Conservation (phyloP, 139 green algal species). For the Mesotaenium endlicherianum region DNA sequence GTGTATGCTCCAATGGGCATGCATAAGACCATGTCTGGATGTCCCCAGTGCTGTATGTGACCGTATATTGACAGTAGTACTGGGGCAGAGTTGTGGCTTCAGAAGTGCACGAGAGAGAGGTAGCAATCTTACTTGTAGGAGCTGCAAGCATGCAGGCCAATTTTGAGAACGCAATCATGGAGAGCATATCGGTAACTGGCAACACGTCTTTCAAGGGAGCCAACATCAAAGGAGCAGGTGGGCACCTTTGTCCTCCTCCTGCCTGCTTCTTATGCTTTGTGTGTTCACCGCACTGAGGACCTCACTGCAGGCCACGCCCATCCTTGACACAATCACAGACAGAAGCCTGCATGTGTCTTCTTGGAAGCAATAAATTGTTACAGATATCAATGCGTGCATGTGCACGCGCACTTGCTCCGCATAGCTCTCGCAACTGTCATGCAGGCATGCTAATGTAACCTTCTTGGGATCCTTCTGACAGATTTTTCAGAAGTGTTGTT, state of each 20-base stretch:
- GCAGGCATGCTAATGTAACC: not conserved
- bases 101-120: no score
- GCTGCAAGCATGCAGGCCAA: conserved; percentile 41
- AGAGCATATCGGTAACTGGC: conserved; percentile 38
- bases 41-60: no score
- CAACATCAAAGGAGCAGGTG: conserved; percentile 42
- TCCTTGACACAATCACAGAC: not conserved
- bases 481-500: conserved; percentile 52
- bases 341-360: not conserved
- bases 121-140: no score
- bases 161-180: conserved; percentile 50
- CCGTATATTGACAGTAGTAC: no score
- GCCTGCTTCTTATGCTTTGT: not conserved
- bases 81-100: no score
- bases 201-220: conserved; percentile 51
- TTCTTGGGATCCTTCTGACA: conserved; percentile 15
- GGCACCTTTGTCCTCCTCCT: not conserved
- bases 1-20: no score
- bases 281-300: not conserved
- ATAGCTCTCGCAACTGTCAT: no score
- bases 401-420: not conserved
- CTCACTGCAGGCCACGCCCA: not conserved
- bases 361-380: not conserved
- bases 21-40: no score
- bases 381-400: not conserved